Percentiles rank a stretch among this genome's conserved stretches.
phyloP scores from a whole-genome alignment of 2,329 filamentous ascomycete genomes.

The Pseudocercospora pini-densiflorae region DNA sequence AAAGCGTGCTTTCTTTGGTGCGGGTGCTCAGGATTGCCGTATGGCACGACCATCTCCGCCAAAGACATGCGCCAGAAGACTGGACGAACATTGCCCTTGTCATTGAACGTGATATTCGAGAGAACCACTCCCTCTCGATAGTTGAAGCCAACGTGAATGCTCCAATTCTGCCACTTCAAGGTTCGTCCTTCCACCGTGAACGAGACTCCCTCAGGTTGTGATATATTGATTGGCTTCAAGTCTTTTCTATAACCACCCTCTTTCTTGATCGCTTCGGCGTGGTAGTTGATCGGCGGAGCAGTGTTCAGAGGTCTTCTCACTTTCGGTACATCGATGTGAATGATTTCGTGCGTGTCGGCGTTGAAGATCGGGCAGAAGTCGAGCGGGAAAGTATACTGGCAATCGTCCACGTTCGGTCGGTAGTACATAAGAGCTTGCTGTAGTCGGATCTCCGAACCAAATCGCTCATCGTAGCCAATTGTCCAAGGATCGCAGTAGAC shows the following conservation, averaged over 20 bases:
- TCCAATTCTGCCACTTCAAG: constrained; percentile 92
- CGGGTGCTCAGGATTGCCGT: constrained; percentile 78
- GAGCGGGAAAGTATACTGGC: constrained; percentile 87
- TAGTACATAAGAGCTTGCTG: constrained; percentile 98
- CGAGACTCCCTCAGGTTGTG: constrained; percentile 85
- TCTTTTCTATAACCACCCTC: constrained; percentile 77
- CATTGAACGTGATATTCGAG: constrained; percentile 87
- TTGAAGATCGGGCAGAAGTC: constrained; percentile 96
- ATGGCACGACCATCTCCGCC: constrained; percentile 93
- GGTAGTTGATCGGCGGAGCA: constrained; percentile 77
- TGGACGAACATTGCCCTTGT: constrained; percentile 74
- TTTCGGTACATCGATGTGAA: constrained; percentile 82
- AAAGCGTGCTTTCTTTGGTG: constrained; percentile 82
- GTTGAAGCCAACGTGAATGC: constrained; percentile 91
- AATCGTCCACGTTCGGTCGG: constrained; percentile 80
- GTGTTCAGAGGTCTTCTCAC: constrained; percentile 76
- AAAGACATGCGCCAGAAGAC: constrained; percentile 89
- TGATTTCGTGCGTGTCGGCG: constrained; percentile 74
- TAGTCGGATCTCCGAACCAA: constrained; percentile 75
- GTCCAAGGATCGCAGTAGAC: constrained; percentile 98
- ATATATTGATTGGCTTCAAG: constrained; percentile 85
- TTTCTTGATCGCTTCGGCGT: constrained; percentile 71
- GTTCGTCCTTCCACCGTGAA: constrained; percentile 76
- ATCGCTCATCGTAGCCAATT: constrained; percentile 91
- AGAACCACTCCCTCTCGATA: constrained; percentile 90